These are phyloP conservation scores for Chaetomium fimeti DNA, from an alignment of 495 filamentous ascomycete species.

Conservation along the genomic window DNA sequence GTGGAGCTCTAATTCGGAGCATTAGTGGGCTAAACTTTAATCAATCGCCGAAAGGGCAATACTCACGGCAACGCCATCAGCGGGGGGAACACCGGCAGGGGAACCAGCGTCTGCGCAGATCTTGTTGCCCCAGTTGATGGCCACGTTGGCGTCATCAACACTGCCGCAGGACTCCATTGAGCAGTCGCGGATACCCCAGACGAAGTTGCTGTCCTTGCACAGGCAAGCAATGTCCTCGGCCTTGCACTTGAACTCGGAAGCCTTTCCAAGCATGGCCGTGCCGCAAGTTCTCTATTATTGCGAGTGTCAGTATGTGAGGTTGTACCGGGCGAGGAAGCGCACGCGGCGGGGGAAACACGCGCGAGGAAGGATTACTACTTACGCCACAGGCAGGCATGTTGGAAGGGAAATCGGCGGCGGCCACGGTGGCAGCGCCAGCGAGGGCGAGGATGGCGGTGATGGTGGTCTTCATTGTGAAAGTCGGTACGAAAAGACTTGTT, in stretches of 20 bases:
- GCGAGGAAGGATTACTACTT: slow-evolving; percentile 30
- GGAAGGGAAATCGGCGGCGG: slow-evolving; percentile 33
- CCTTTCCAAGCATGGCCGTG: slow-evolving; percentile 67
- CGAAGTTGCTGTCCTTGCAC: slow-evolving; percentile 66
- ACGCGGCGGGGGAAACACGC: no score
- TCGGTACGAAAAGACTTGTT: background rate
- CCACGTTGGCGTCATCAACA: slow-evolving; percentile 30
- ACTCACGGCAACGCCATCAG: slow-evolving; percentile 21
- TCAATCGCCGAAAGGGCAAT: background rate
- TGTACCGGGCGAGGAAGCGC: background rate
- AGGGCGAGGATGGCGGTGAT: slow-evolving; percentile 34
- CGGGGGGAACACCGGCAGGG: slow-evolving; percentile 33
- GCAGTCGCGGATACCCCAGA: slow-evolving; percentile 78
- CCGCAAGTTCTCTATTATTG: slow-evolving; percentile 64
- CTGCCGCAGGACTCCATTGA: slow-evolving; percentile 61
- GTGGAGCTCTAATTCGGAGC: background rate
- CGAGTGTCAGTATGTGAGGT: slow-evolving; percentile 7
- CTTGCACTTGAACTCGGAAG: slow-evolving; percentile 59
- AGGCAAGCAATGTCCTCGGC: slow-evolving; percentile 60
- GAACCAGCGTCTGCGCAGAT: slow-evolving; percentile 33
- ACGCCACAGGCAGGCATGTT: slow-evolving; percentile 43
- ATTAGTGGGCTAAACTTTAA: background rate
- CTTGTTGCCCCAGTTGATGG: slow-evolving; percentile 38
- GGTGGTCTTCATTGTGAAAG: slow-evolving; percentile 42
- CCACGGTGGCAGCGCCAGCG: slow-evolving; percentile 33